Evolutionary conservation across 1,284 basidiomycete species (phyloP).

Genomic region (Calocybe gambosa): DNA sequence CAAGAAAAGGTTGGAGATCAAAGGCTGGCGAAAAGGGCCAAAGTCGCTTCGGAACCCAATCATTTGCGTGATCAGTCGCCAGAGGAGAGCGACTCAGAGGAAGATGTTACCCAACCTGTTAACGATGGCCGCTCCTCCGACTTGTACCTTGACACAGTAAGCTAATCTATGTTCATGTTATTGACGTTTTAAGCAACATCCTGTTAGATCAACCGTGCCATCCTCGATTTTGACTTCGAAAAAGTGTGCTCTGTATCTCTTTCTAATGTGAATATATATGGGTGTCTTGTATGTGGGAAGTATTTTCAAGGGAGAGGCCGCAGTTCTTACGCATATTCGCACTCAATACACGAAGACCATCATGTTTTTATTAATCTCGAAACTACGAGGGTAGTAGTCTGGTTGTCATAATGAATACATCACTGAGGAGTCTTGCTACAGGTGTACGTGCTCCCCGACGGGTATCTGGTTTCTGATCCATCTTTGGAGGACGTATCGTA

Average conservation of each 20-base stretch:
- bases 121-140: slow-evolving; percentile 63
- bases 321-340: slow-evolving; percentile 91
- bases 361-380: slow-evolving; percentile 97
- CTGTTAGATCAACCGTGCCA: slow-evolving; percentile 75
- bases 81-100: slow-evolving; percentile 50
- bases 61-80: slow-evolving; percentile 18
- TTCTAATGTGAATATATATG: slow-evolving; percentile 96
- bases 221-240: slow-evolving; percentile 98
- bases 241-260: slow-evolving; percentile 96
- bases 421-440: slow-evolving; percentile 29
- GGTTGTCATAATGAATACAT: slow-evolving; percentile 4
- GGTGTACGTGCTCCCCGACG: slow-evolving; percentile 98
- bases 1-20: slow-evolving; percentile 17
- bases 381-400: slow-evolving; percentile 70
- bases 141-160: slow-evolving; percentile 92
- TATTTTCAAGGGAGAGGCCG: slow-evolving; percentile 97
- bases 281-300: slow-evolving; percentile 96
- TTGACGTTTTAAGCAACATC: slow-evolving; percentile 7
- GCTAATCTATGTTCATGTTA: slow-evolving; percentile 8
- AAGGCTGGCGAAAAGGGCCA: slow-evolving; percentile 40
- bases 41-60: slow-evolving; percentile 20
- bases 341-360: slow-evolving; percentile 96
- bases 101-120: slow-evolving; percentile 32
- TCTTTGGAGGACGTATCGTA: slow-evolving; percentile 92
- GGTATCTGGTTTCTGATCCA: slow-evolving; percentile 92